Percentiles rank a stretch among this genome's conserved stretches.
phyloP scores from a whole-genome alignment of 2,329 filamentous ascomycete species.

The Penicillium corylophilum region DNA sequence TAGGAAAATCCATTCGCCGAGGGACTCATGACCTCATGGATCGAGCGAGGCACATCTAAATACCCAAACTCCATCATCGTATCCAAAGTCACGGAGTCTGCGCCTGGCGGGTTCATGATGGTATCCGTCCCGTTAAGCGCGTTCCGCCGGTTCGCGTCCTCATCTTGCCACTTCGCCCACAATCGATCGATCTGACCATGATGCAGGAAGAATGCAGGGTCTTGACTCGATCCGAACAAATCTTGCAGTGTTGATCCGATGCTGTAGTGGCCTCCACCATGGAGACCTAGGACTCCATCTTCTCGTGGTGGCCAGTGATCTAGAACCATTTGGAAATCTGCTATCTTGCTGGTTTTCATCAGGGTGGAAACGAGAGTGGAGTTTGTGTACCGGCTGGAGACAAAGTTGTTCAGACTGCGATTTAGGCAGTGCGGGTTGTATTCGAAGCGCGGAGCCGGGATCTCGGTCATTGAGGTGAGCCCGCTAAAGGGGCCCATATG shows the following conservation, averaged over 20 bases:
- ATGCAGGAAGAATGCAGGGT: constrained; percentile 50
- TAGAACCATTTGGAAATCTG: constrained; percentile 37
- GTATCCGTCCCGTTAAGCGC: constrained; percentile 20
- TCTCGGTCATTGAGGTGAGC: constrained; percentile 8
- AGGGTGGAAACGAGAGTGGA: constrained; percentile 13
- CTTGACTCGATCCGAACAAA: constrained; percentile 46
- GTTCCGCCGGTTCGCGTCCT: constrained; percentile 9
- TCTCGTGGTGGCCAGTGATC: constrained; percentile 33
- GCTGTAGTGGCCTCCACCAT: constrained; percentile 48
- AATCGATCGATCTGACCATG: constrained; percentile 48
- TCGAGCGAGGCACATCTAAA: constrained; percentile 8
- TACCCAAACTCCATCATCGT: constrained; percentile 22
- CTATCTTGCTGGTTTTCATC: constrained; percentile 23
- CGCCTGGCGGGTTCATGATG: constrained; percentile 18
- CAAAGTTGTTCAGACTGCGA: constrained; percentile 25
- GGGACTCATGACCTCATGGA: constrained; percentile 23
- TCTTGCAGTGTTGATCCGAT: constrained; percentile 47
- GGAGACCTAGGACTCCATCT: constrained; percentile 38
- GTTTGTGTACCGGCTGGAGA: constrained; percentile 29
- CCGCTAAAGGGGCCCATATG: constrained; percentile 29
- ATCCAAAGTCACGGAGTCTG: constrained; percentile 10
- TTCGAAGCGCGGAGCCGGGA: constrained; percentile 20
- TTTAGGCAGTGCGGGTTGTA: constrained; percentile 32
- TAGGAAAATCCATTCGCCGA: constrained; percentile 15
- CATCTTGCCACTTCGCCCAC: constrained; percentile 49